Conservation (phyloP, 2,329 filamentous ascomycete species). For the Cladosporium sp. region DNA sequence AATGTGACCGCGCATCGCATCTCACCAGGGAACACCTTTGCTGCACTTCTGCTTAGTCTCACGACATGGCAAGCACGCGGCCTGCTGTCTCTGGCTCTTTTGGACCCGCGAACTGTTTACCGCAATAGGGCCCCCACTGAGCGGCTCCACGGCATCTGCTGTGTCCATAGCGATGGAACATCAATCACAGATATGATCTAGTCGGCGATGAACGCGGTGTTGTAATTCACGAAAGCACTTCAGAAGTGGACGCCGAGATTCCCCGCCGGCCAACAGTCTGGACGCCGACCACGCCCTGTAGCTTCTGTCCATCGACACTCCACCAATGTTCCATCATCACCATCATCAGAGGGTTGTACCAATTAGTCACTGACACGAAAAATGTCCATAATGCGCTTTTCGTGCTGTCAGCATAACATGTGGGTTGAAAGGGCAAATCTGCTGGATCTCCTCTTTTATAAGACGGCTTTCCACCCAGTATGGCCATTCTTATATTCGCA, state of each 20-base stretch:
- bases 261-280: not conserved
- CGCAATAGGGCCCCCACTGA: not conserved
- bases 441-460: not conserved
- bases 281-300: constrained; percentile 7
- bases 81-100: not conserved
- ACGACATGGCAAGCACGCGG: constrained; percentile 12
- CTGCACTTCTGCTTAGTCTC: constrained; percentile 16
- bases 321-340: not conserved
- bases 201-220: constrained; percentile 4
- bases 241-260: not conserved
- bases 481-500: not conserved
- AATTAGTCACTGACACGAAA: constrained; percentile 6
- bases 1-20: not conserved
- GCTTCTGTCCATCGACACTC: not conserved
- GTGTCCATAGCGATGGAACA: not conserved
- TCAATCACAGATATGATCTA: not conserved
- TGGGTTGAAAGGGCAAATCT: not conserved
- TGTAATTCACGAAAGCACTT: not conserved
- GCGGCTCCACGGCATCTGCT: not conserved
- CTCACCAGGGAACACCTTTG: constrained; percentile 16
- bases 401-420: not conserved
- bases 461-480: not conserved
- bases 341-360: constrained; percentile 2
- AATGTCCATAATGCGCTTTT: not conserved
- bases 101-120: not conserved